phyloP scores from a whole-genome alignment of 306 rosid genomes.

The Echinosophora koreensis region DNA sequence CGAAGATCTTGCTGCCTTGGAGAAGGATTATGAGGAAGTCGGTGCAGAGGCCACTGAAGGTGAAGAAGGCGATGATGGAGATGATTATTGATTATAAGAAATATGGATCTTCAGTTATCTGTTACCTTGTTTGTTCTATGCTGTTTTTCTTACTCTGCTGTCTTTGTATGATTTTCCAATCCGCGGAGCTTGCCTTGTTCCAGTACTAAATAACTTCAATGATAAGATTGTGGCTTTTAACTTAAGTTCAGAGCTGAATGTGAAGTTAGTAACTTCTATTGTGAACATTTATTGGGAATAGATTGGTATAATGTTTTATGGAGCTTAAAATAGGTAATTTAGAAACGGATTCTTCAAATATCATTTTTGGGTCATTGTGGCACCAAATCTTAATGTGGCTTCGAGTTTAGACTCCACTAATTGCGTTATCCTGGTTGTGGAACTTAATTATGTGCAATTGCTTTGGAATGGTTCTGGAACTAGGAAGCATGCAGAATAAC shows the following conservation, averaged over 20 bases:
- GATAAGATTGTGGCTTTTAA: slow-evolving; percentile 4
- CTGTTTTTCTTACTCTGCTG: background rate
- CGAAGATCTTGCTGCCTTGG: slow-evolving; percentile 82
- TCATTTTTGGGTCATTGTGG: too few relatives aligned
- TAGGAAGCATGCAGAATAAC: too few relatives aligned
- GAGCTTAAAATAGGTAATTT: too few relatives aligned
- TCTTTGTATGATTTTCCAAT: slow-evolving; percentile 16
- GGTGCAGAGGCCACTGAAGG: slow-evolving; percentile 85
- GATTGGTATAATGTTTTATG: background rate
- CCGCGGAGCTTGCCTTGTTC: slow-evolving; percentile 29
- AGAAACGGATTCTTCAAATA: too few relatives aligned
- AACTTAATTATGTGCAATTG: too few relatives aligned
- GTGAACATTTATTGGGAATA: background rate
- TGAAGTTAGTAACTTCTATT: background rate
- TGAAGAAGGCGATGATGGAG: slow-evolving; percentile 77
- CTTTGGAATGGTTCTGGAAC: too few relatives aligned
- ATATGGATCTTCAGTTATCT: slow-evolving; percentile 7
- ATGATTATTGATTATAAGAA: slow-evolving; percentile 59
- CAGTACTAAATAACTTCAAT: slow-evolving; percentile 33
- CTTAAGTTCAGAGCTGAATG: background rate
- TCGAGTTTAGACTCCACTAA: too few relatives aligned
- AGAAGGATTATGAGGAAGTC: slow-evolving; percentile 86
- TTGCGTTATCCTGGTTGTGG: too few relatives aligned
- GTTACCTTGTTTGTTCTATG: background rate
- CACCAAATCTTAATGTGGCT: too few relatives aligned